Evolutionary conservation across 2,329 filamentous ascomycete species (phyloP).

Genomic region (Clonostachys byssicola): DNA sequence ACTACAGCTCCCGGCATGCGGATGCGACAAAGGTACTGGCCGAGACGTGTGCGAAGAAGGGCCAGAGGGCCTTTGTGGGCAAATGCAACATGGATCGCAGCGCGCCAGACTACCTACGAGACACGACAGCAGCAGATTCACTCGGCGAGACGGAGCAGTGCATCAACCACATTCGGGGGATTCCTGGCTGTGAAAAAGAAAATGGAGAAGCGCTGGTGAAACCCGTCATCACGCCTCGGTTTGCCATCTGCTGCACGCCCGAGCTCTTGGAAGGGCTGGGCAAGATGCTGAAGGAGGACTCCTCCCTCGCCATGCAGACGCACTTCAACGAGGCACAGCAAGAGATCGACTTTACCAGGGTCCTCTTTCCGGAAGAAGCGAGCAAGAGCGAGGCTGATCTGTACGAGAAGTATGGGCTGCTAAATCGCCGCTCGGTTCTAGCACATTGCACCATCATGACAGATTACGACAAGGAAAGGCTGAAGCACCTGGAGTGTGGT

Average conservation of each 20-base stretch:
- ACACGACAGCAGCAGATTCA: conserved; percentile 38
- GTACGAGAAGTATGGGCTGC: conserved; percentile 50
- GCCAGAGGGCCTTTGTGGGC: conserved; percentile 56
- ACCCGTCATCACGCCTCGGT: conserved; percentile 72
- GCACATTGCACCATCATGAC: conserved; percentile 64
- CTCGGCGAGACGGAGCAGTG: conserved; percentile 42
- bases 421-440: conserved; percentile 53
- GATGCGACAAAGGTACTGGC: conserved; percentile 54
- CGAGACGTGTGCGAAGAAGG: conserved; percentile 43
- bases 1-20: conserved; percentile 53
- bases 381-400: conserved; percentile 55
- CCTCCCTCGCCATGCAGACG: conserved; percentile 52
- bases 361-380: conserved; percentile 43
- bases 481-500: conserved; percentile 46
- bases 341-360: conserved; percentile 50
- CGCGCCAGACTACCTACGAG: conserved; percentile 48
- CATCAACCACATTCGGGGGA: conserved; percentile 35
- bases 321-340: conserved; percentile 64
- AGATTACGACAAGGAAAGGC: conserved; percentile 45
- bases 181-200: conserved; percentile 25
- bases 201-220: conserved; percentile 35
- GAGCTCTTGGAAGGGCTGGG: conserved; percentile 63
- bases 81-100: conserved; percentile 61
- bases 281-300: conserved; percentile 29
- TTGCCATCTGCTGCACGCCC: conserved; percentile 57